phyloP scores from a whole-genome alignment of 129 eudicot genomes.

The Flaveria trinervia region DNA sequence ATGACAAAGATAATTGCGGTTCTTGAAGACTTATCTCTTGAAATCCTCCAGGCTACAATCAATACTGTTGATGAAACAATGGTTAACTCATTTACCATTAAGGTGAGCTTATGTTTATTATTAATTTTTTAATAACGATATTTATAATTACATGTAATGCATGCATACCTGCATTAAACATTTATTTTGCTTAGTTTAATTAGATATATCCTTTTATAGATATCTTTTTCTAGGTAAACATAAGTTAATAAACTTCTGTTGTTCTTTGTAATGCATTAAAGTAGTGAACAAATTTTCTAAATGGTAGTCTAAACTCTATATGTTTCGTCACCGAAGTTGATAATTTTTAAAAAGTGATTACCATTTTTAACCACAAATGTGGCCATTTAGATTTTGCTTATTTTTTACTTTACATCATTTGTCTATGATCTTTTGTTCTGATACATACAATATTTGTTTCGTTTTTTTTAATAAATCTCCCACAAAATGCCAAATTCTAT shows the following conservation, averaged over 20 bases:
- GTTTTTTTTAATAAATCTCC: neutral
- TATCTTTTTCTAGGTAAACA: neutral
- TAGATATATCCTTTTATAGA: neutral
- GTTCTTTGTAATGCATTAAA: neutral
- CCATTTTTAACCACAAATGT: neutral
- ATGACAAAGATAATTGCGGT: conserved; percentile 66
- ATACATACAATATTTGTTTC: neutral
- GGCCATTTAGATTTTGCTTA: neutral
- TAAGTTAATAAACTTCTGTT: neutral
- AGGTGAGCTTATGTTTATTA: conserved; percentile 49
- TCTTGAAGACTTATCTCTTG: conserved; percentile 82
- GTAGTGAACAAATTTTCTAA: no score
- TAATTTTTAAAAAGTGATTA: neutral
- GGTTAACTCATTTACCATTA: conserved; percentile 83
- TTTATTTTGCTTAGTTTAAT: neutral
- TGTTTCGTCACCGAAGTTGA: neutral
- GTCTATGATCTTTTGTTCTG: neutral
- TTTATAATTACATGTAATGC: conserved; percentile 18
- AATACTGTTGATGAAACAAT: conserved; percentile 57
- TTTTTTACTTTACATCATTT: neutral
- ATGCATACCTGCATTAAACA: conserved; percentile 20
- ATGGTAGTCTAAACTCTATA: neutral
- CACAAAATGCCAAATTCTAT: neutral
- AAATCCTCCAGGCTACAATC: conserved; percentile 70
- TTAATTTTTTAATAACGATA: neutral